A percentile compares a stretch with the other conserved stretches of the same genome.
Evolutionary conservation across 495 filamentous ascomycete genomes (phyloP).

Genomic region (Trichoderma virens): DNA sequence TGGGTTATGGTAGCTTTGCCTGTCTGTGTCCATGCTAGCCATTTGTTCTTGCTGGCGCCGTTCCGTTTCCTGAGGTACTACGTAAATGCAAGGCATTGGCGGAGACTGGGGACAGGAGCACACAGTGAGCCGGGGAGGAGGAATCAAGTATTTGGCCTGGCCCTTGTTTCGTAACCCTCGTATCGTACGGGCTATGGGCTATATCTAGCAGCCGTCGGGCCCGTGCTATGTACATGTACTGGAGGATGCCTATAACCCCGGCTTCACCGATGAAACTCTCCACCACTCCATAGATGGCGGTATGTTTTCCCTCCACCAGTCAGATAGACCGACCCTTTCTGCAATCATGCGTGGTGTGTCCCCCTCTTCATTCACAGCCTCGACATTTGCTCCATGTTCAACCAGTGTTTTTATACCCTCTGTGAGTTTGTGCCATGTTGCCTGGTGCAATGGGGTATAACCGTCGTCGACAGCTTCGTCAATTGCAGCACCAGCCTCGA

Average conservation of each 20-base stretch:
- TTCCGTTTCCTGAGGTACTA: neutral
- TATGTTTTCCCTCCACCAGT: neutral
- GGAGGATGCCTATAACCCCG: no score
- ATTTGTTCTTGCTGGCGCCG: neutral
- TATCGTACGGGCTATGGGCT: no score
- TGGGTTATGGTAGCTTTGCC: neutral
- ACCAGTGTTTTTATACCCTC: neutral
- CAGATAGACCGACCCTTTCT: neutral
- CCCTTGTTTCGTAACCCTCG: no score
- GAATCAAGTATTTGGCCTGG: no score
- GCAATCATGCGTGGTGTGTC: neutral
- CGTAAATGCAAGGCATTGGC: slow-evolving; percentile 8
- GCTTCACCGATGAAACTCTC: no score
- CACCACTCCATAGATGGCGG: no score
- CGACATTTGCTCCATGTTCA: neutral
- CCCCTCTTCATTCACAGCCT: neutral
- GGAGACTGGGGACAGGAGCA: slow-evolving; percentile 7
- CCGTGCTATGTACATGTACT: no score
- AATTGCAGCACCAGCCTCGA: neutral
- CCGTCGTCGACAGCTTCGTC: neutral
- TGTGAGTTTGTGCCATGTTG: neutral
- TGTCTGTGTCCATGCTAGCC: neutral
- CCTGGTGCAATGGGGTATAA: neutral
- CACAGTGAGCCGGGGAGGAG: no score
- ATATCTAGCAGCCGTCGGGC: no score